Percentiles rank a stretch among this genome's conserved stretches.
These are phyloP conservation scores for Lentinula guzmanii DNA, from an alignment of 768 basidiomycete species.

Conservation along the genomic window DNA sequence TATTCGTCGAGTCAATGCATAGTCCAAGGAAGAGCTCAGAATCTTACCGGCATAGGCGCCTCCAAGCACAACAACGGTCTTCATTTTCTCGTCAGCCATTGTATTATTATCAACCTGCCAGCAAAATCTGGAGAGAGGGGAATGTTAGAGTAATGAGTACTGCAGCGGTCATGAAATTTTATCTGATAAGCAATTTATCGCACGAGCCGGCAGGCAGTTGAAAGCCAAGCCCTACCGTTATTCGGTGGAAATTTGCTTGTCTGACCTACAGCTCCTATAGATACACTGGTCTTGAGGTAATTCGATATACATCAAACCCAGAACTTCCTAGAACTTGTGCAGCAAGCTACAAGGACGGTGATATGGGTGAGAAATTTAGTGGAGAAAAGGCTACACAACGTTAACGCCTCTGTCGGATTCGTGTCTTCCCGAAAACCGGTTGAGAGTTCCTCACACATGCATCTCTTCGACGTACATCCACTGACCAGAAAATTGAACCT, in stretches of 20 bases:
- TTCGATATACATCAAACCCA: too few relatives aligned
- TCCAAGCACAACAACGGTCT: constrained; percentile 49
- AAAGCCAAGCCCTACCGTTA: too few relatives aligned
- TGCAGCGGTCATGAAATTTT: neutral
- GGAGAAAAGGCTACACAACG: too few relatives aligned
- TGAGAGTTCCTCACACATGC: neutral
- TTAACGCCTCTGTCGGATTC: too few relatives aligned
- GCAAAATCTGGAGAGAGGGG: neutral
- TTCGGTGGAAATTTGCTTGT: too few relatives aligned
- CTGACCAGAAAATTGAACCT: constrained; percentile 43
- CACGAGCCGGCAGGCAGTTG: neutral
- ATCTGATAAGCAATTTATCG: neutral
- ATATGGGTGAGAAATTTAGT: too few relatives aligned
- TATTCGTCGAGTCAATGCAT: constrained; percentile 14
- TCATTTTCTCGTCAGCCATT: constrained; percentile 3
- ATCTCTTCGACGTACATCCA: constrained; percentile 47
- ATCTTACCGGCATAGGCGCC: constrained; percentile 48
- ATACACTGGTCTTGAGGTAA: too few relatives aligned
- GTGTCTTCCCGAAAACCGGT: too few relatives aligned
- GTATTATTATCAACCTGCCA: too few relatives aligned
- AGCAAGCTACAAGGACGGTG: too few relatives aligned
- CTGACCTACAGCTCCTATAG: too few relatives aligned
- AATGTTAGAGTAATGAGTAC: neutral
- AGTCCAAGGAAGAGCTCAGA: neutral
- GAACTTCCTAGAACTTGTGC: too few relatives aligned